phyloP scores from a whole-genome alignment of 768 basidiomycete genomes.

The Amanita fuliginea region DNA sequence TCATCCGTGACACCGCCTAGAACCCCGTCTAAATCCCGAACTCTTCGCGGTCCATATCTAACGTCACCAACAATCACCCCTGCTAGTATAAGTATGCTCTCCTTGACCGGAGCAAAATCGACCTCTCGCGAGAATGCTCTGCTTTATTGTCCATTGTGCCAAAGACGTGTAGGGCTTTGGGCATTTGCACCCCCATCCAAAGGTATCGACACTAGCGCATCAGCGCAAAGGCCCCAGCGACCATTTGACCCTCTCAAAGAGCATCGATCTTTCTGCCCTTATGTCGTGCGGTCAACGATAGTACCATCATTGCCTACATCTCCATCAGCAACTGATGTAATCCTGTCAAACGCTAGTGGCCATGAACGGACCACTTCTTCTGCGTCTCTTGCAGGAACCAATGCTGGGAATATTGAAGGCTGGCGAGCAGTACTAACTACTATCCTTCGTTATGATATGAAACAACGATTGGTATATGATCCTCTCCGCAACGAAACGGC shows the following conservation, averaged over 20 bases:
- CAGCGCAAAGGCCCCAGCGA: conserved; percentile 24
- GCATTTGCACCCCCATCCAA: conserved; percentile 29
- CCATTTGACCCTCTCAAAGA: conserved; percentile 71
- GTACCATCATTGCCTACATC: conserved; percentile 41
- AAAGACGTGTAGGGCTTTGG: conserved; percentile 75
- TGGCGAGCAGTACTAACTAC: conserved; percentile 74
- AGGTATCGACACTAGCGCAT: conserved; percentile 11
- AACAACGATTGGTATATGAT: conserved; percentile 33
- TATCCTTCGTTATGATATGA: conserved; percentile 54
- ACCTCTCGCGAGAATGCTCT: conserved; percentile 34
- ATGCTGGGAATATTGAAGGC: conserved; percentile 42
- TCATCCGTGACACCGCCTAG: conserved; percentile 12
- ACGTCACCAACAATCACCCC: conserved; percentile 9
- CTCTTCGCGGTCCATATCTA: conserved; percentile 14
- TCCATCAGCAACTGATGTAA: conserved; percentile 7
- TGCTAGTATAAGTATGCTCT: background rate
- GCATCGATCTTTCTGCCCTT: conserved; percentile 82
- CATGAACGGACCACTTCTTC: conserved; percentile 18
- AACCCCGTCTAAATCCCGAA: conserved; percentile 11
- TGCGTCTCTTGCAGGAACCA: conserved; percentile 18
- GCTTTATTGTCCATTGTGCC: conserved; percentile 59
- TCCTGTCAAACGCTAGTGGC: conserved; percentile 10
- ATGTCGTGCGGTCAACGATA: conserved; percentile 57
- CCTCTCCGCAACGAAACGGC: conserved; percentile 9
- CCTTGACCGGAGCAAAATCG: background rate